These are phyloP conservation scores for Blastomyces percursus DNA, from an alignment of 2,329 filamentous ascomycete species.

Conservation along the genomic window DNA sequence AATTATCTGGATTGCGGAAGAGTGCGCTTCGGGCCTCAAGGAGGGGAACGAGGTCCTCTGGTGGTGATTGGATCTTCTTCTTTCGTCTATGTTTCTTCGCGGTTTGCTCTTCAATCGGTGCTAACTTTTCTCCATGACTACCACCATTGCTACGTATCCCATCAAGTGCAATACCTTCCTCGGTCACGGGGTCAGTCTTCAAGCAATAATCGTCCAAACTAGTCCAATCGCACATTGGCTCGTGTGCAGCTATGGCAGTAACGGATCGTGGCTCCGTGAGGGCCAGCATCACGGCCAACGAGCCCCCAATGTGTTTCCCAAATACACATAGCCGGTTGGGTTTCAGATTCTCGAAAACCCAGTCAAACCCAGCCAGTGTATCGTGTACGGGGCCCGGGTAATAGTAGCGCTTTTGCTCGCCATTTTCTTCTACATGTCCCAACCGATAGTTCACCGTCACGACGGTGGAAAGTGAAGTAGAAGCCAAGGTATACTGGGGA, in stretches of 20 bases:
- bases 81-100: constrained; percentile 11
- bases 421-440: constrained; percentile 12
- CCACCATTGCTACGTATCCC: neutral
- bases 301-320: constrained; percentile 31
- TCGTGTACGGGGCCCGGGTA: constrained; percentile 32
- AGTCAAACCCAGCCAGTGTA: constrained; percentile 30
- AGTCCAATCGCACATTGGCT: constrained; percentile 32
- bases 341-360: constrained; percentile 25
- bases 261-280: constrained; percentile 30
- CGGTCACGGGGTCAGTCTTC: constrained; percentile 8
- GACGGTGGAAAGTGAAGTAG: constrained; percentile 24
- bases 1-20: constrained; percentile 29
- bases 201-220: constrained; percentile 32
- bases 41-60: constrained; percentile 26
- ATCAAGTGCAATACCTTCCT: neutral
- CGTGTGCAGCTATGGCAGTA: constrained; percentile 24
- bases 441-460: constrained; percentile 35
- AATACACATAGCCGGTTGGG: constrained; percentile 23
- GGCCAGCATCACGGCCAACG: constrained; percentile 34
- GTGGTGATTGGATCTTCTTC: constrained; percentile 15
- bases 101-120: neutral
- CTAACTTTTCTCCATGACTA: constrained; percentile 1
- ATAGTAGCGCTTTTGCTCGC: constrained; percentile 14
- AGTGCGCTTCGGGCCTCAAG: constrained; percentile 26
- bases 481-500: constrained; percentile 22